Evolutionary conservation across 1,284 basidiomycete species (phyloP).

Genomic region (Malassezia brasiliensis): DNA sequence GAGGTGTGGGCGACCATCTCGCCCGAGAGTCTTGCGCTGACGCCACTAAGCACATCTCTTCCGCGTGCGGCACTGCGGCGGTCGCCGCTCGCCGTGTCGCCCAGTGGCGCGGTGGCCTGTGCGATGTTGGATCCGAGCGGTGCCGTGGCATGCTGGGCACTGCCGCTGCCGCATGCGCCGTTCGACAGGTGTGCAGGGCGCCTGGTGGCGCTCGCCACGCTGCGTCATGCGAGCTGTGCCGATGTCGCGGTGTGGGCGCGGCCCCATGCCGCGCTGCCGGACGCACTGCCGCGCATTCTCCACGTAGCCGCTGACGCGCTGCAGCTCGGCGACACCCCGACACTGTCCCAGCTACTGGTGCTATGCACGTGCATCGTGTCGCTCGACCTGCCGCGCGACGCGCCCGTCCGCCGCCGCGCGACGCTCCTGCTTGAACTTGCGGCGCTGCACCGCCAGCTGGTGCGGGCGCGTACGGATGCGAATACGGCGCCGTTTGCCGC

Average conservation of each 20-base stretch:
- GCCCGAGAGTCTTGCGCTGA: background rate
- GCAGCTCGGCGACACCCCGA: background rate
- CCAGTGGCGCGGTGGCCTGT: constrained; percentile 1
- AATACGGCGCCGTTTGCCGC: background rate
- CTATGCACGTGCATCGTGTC: background rate
- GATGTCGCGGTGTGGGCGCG: constrained; percentile 4
- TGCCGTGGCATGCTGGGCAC: background rate
- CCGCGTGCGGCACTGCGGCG: background rate
- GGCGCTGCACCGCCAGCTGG: background rate
- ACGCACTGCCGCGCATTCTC: background rate
- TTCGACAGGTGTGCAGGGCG: background rate
- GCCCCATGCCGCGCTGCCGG: background rate
- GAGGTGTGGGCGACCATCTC: constrained; percentile 2
- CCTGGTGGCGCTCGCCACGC: background rate
- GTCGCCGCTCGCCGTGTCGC: constrained; percentile 3
- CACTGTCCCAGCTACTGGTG: background rate
- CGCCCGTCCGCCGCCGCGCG: background rate
- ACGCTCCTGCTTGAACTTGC: background rate
- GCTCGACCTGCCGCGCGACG: background rate
- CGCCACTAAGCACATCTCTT: background rate
- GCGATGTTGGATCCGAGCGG: background rate
- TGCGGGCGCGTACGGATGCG: constrained; percentile 1
- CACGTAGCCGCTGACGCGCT: background rate
- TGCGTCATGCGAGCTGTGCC: background rate
- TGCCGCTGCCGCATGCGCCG: background rate